Base-by-base conservation (phyloP, 2,329 filamentous ascomycete genomes). In the Cryphonectria radicalis region DNA sequence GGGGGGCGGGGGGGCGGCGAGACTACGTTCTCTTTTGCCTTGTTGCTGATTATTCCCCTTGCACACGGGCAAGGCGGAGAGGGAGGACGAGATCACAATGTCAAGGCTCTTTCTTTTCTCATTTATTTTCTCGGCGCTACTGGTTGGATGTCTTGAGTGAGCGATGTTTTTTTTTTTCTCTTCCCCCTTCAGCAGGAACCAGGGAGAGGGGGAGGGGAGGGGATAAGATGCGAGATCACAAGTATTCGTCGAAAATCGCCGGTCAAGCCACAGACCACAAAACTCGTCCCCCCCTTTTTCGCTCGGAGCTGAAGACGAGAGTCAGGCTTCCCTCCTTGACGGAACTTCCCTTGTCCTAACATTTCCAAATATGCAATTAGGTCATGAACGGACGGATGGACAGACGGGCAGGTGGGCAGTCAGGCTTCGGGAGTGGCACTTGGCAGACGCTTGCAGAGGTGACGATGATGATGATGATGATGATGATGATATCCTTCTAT, bases 381-480 rank as follows among this genome's bases (percentile, higher is more conserved):
- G 25, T 57, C 25, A 7, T 22, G 25, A 13, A 32, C 25, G 25
- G 40, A 17, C 42, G 17, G 42, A 42, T 25, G n/a, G 28, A 62
- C 7, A 2, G 28, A 19, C n/a, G 13, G 55, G 53, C n/a, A 14
- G n/a, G 13, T 14, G n/a, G 42, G 8, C n/a, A 14, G 40, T 22
- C 22, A 42, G 62, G 62, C 62, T 46, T 42, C 62, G 62, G 62
- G 19, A 63, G 37, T 28, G 62, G 62, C 62, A 42, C 40, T 43
- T 43, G 22, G 28, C 10, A n/a, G 22, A 28, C 32, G 7, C 19
- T 40, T 40, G 40, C 22, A 28, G 25, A 43, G 32, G 37, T 37
- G 46, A n/a, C n/a, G n/a, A n/a, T n/a, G n/a, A n/a, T n/a, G n/a
- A n/a, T 50, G 46, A 10, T 22, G 37, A 10, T 53, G 46, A 50